Evolutionary conservation across 2,329 filamentous ascomycete genomes (phyloP).

Genomic region (Mycosphaerella arachidis): DNA sequence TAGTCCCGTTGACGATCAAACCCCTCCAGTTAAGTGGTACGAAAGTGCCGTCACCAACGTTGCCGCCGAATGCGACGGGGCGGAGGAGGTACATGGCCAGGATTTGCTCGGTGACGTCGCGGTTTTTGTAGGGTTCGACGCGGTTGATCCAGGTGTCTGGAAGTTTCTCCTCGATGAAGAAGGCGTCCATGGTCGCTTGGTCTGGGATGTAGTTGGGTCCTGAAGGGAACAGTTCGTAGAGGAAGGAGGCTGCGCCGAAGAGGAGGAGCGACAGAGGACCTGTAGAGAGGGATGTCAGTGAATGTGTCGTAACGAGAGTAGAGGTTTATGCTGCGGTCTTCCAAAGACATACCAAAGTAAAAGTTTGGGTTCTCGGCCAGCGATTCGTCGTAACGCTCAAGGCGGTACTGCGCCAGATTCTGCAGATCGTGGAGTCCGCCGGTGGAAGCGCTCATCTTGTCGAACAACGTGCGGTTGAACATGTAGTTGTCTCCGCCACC

Average conservation of each 20-base stretch:
- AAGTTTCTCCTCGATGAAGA: constrained; percentile 44
- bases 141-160: constrained; percentile 40
- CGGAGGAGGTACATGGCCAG: constrained; percentile 36
- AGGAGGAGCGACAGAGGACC: constrained; percentile 36
- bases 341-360: constrained; percentile 30
- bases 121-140: constrained; percentile 33
- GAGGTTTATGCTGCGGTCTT: too few relatives aligned
- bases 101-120: constrained; percentile 38
- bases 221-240: constrained; percentile 27
- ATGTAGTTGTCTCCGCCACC: constrained; percentile 36
- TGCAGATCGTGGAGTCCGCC: constrained; percentile 37
- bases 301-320: too few relatives aligned
- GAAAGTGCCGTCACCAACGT: constrained; percentile 10
- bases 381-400: constrained; percentile 40
- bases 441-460: constrained; percentile 34
- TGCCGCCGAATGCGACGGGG: constrained; percentile 33
- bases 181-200: constrained; percentile 34
- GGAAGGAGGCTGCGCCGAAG: constrained; percentile 31
- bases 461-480: constrained; percentile 41
- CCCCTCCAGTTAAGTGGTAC: constrained; percentile 33
- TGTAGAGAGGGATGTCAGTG: too few relatives aligned
- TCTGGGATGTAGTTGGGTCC: constrained; percentile 29
- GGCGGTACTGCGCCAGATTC: constrained; percentile 37
- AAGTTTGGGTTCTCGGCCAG: constrained; percentile 39
- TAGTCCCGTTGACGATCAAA: constrained; percentile 37